These are phyloP conservation scores for Sugiyamaella americana DNA, from an alignment of 805 yeast genomes.

Conservation along the genomic window DNA sequence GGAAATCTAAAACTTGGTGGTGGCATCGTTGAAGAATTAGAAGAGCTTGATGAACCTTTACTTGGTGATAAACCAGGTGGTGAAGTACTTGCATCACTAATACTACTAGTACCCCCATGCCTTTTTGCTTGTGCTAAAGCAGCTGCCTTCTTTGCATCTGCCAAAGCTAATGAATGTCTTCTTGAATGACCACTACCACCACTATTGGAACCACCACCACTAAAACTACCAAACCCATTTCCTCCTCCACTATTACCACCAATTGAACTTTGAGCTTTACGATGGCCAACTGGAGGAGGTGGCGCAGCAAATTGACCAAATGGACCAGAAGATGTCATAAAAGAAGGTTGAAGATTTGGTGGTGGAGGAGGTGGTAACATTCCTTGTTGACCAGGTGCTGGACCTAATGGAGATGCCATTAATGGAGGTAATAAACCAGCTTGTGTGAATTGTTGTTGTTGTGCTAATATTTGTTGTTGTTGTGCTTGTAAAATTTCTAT, in stretches of 20 bases:
- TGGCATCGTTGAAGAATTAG: conserved; percentile 5
- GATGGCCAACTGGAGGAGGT: conserved; percentile 25
- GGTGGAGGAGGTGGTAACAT: conserved; percentile 19
- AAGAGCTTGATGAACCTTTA: neutral
- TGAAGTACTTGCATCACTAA: conserved; percentile 1
- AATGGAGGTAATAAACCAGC: conserved; percentile 23
- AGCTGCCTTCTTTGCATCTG: conserved; percentile 95
- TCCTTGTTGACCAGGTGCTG: conserved; percentile 12
- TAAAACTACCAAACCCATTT: neutral
- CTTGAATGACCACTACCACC: conserved; percentile 61
- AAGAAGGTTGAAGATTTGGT: conserved; percentile 16
- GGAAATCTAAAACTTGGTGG: conserved; percentile 25
- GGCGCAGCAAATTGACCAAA: conserved; percentile 24
- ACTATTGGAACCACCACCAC: neutral
- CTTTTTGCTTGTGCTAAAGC: conserved; percentile 76
- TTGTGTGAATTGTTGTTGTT: conserved; percentile 46
- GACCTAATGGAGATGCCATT: conserved; percentile 1
- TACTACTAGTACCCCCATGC: conserved; percentile 5
- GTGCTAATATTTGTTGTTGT: conserved; percentile 76
- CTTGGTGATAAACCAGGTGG: conserved; percentile 10
- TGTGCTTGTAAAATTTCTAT: conserved; percentile 87
- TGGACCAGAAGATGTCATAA: conserved; percentile 19
- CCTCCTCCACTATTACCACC: neutral
- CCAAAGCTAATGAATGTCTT: conserved; percentile 85
- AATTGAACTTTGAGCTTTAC: conserved; percentile 33